Evolutionary conservation across 2,329 filamentous ascomycete species (phyloP).

Genomic region (Colletotrichum chrysophilum): DNA sequence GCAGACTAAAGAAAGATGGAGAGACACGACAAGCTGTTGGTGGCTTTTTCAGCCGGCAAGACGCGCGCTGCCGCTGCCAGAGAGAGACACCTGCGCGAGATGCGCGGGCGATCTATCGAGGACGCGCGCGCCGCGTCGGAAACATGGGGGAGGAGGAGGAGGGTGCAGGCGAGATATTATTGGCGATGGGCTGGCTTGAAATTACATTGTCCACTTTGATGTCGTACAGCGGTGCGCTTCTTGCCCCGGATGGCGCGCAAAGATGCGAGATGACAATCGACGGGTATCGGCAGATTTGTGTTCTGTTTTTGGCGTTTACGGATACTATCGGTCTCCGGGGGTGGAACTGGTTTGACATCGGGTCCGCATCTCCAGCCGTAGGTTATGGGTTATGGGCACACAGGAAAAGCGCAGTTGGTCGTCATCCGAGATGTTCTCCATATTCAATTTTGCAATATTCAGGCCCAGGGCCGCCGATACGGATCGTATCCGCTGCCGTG

Average conservation of each 20-base stretch:
- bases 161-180: not conserved
- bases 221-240: not conserved
- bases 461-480: not conserved
- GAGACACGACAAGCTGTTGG: not conserved
- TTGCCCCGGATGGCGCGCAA: not conserved
- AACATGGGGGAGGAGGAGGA: not conserved
- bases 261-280: conserved; percentile 15
- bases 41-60: not conserved
- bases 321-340: not conserved
- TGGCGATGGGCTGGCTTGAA: not conserved
- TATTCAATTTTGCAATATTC: not conserved
- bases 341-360: not conserved
- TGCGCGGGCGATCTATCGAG: not conserved
- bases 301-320: not conserved
- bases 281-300: not conserved
- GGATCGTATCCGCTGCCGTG: not conserved
- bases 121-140: not conserved
- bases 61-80: not conserved
- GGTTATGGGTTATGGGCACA: not conserved
- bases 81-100: conserved; percentile 1
- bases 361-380: not conserved
- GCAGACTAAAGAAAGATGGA: not conserved
- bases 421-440: not conserved
- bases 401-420: not conserved
- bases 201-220: conserved; percentile 1